Percentiles rank a stretch among this genome's conserved stretches.
Evolutionary conservation across 352 stramenopile genomes (phyloP).

Genomic region (Proteromonas lacertae): DNA sequence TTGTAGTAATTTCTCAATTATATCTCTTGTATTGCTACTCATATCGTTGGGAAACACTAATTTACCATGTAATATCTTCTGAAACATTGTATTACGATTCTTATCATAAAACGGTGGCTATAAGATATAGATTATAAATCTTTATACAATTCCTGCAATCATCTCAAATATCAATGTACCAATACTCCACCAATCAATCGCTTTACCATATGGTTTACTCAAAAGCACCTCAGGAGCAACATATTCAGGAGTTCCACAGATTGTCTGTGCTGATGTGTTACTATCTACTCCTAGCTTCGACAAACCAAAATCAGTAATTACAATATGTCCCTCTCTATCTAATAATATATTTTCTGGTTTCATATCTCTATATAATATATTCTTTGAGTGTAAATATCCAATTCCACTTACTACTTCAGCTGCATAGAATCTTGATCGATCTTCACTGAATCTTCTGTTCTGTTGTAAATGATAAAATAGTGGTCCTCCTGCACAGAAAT

Average conservation of each 20-base stretch:
- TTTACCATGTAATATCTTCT: constrained; percentile 44
- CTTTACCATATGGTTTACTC: constrained; percentile 39
- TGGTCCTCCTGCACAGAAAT: constrained; percentile 56
- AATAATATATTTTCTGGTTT: constrained; percentile 75
- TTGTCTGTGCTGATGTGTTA: constrained; percentile 41
- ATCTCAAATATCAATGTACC: constrained; percentile 63
- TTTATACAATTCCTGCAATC: constrained; percentile 51
- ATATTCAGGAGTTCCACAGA: constrained; percentile 62
- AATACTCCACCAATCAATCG: constrained; percentile 67
- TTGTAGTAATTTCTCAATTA: constrained; percentile 40
- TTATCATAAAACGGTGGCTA: constrained; percentile 57
- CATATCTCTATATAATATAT: constrained; percentile 53
- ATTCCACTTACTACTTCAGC: constrained; percentile 52
- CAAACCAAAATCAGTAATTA: constrained; percentile 53
- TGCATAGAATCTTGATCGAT: constrained; percentile 42
- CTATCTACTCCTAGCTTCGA: constrained; percentile 55
- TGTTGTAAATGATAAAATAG: constrained; percentile 61
- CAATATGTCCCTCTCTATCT: constrained; percentile 56
- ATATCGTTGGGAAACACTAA: not conserved
- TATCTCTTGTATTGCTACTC: constrained; percentile 32
- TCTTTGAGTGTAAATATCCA: constrained; percentile 52
- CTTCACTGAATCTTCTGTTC: constrained; percentile 42
- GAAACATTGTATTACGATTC: constrained; percentile 66
- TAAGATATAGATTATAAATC: constrained; percentile 20
- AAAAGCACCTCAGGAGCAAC: constrained; percentile 52